Percentiles rank a stretch among this genome's conserved stretches.
Conservation (phyloP, 768 basidiomycete genomes). For the Podaxis carcinomalis region DNA sequence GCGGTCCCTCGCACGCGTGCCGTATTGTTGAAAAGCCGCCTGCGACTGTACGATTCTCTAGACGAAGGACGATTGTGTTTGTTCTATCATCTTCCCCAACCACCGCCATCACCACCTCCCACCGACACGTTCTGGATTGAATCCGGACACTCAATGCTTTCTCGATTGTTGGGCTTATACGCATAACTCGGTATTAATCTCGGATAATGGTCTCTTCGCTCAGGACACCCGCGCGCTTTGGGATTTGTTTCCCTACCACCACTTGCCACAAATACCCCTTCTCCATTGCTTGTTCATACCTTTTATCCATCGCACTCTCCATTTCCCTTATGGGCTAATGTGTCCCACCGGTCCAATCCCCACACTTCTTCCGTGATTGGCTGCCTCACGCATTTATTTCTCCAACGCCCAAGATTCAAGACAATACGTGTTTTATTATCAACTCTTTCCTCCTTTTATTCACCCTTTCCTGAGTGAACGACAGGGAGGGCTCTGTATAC, state of each 20-base stretch:
- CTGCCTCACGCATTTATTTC: neutral
- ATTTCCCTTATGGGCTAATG: neutral
- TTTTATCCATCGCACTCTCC: neutral
- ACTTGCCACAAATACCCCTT: neutral
- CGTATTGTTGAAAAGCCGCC: constrained; percentile 4
- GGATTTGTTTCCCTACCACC: neutral
- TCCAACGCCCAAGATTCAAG: constrained; percentile 3
- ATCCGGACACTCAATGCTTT: constrained; percentile 9
- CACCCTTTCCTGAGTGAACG: neutral
- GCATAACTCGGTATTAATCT: constrained; percentile 5
- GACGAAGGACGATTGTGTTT: constrained; percentile 11
- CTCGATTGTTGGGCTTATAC: constrained; percentile 9
- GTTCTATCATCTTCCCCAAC: constrained; percentile 1
- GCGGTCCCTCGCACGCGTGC: neutral
- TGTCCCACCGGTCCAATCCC: neutral
- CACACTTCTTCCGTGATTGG: neutral
- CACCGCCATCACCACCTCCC: neutral
- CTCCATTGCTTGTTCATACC: constrained; percentile 1
- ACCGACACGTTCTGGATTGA: constrained; percentile 9
- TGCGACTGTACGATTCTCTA: constrained; percentile 8
- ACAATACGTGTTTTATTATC: constrained; percentile 9
- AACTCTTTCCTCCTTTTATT: neutral
- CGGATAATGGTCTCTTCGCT: constrained; percentile 10
- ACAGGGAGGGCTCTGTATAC: constrained; percentile 1
- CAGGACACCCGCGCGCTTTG: constrained; percentile 11